Evolutionary conservation across 2,329 filamentous ascomycete genomes (phyloP).

Genomic region (Stemphylium lycopersici): DNA sequence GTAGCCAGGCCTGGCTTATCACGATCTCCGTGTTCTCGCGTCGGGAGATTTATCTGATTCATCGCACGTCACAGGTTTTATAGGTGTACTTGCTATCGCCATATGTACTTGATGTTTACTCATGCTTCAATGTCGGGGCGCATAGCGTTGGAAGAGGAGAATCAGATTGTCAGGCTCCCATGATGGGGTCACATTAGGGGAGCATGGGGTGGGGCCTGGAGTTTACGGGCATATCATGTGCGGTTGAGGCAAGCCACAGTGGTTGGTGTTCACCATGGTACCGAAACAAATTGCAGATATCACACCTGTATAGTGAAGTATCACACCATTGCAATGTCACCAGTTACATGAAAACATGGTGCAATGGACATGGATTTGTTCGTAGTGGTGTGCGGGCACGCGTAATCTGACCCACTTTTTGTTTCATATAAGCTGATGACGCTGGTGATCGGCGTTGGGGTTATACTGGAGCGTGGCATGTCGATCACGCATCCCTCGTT

Average conservation of each 20-base stretch:
- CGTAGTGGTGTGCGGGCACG: not conserved
- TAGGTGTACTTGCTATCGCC: not conserved
- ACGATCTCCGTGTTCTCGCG: not conserved
- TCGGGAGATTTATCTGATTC: not conserved
- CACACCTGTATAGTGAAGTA: not conserved
- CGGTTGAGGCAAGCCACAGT: not conserved
- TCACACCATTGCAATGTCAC: slow-evolving; percentile 1
- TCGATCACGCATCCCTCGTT: not conserved
- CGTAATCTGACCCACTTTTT: not conserved
- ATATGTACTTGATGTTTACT: not conserved
- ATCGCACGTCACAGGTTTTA: not conserved
- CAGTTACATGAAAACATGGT: not conserved
- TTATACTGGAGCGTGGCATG: not conserved
- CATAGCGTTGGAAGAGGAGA: not conserved
- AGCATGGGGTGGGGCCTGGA: slow-evolving; percentile 3
- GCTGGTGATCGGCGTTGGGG: not conserved
- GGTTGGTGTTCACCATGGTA: not conserved
- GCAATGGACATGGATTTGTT: not conserved
- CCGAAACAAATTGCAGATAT: slow-evolving; percentile 6
- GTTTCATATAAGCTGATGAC: not conserved
- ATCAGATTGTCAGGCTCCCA: slow-evolving; percentile 8
- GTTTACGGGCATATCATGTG: slow-evolving; percentile 2
- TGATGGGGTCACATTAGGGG: slow-evolving; percentile 1
- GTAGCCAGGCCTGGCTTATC: not conserved
- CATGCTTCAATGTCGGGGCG: not conserved